phyloP scores from a whole-genome alignment of 2,329 filamentous ascomycete species.

The Exophiala spinifera region DNA sequence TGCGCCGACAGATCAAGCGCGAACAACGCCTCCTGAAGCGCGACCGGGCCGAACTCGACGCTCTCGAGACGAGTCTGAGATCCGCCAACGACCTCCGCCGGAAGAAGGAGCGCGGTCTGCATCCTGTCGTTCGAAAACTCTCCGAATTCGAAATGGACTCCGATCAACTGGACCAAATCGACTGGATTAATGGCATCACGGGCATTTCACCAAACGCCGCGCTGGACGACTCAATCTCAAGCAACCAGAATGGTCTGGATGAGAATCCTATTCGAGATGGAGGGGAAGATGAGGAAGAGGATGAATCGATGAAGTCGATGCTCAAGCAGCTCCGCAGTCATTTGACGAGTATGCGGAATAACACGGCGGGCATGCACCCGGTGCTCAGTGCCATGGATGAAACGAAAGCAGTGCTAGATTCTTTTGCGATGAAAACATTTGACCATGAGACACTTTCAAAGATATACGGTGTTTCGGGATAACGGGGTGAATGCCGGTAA shows the following conservation, averaged over 20 bases:
- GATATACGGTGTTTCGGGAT: conserved; percentile 1
- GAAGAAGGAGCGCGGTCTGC: conserved; percentile 32
- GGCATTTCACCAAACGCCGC: conserved; percentile 1
- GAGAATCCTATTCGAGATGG: too few relatives aligned
- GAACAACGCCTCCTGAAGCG: conserved; percentile 42
- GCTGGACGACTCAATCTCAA: background rate
- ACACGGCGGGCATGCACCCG: conserved; percentile 30
- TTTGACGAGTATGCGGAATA: conserved; percentile 45
- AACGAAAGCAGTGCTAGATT: conserved; percentile 10
- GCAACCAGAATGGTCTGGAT: background rate
- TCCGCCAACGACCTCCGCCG: conserved; percentile 39
- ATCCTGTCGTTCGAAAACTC: conserved; percentile 31
- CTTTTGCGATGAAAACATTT: conserved; percentile 10
- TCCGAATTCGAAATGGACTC: conserved; percentile 31
- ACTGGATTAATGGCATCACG: conserved; percentile 4
- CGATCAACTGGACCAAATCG: conserved; percentile 20
- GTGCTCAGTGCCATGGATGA: conserved; percentile 18
- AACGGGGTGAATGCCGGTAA: background rate
- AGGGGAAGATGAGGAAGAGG: conserved; percentile 26
- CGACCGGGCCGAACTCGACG: conserved; percentile 40
- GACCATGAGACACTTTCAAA: conserved; percentile 1
- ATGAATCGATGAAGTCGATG: conserved; percentile 37
- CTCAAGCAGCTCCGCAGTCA: conserved; percentile 43
- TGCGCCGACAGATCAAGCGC: conserved; percentile 42
- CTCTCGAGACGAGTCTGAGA: conserved; percentile 44